Evolutionary conservation across 371 early-diverging fungal genomes (phyloP).

Genomic region (Actinomortierella wolfii): DNA sequence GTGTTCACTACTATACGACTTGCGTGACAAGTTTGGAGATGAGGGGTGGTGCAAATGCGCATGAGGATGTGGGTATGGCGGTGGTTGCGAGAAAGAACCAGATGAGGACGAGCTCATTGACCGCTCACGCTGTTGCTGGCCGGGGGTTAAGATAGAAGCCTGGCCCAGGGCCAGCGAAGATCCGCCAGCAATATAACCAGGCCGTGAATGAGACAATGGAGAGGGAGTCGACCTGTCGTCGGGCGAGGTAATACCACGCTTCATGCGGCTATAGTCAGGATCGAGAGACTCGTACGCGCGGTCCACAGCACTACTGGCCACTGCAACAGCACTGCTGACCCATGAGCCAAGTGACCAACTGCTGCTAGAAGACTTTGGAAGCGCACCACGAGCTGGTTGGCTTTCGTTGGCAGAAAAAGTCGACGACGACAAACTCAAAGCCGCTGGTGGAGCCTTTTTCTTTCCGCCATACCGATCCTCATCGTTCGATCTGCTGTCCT

Average conservation of each 20-base stretch:
- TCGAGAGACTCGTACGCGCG: conserved; percentile 39
- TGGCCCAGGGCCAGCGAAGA: conserved; percentile 36
- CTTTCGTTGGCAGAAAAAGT: neutral
- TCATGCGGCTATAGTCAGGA: conserved; percentile 40
- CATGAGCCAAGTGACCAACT: conserved; percentile 45
- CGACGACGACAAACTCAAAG: neutral
- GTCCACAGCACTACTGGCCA: conserved; percentile 29
- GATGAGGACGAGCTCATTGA: no score
- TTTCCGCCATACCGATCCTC: neutral
- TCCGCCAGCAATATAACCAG: conserved; percentile 40
- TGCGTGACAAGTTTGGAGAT: no score
- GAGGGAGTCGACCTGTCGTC: neutral
- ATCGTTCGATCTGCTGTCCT: neutral
- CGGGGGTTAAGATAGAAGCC: conserved; percentile 27
- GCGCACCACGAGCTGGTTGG: conserved; percentile 1
- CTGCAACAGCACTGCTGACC: conserved; percentile 43
- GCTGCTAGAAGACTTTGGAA: conserved; percentile 22
- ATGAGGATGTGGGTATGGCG: no score
- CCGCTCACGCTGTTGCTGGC: neutral
- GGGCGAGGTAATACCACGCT: conserved; percentile 6
- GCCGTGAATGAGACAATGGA: neutral
- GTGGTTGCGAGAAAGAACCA: no score
- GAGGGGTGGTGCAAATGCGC: no score
- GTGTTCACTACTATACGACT: no score
- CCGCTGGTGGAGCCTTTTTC: neutral